Percentiles rank a stretch among this genome's conserved stretches.
Evolutionary conservation across 2,329 filamentous ascomycete species (phyloP).

Genomic region (Epichloe gansuensis): DNA sequence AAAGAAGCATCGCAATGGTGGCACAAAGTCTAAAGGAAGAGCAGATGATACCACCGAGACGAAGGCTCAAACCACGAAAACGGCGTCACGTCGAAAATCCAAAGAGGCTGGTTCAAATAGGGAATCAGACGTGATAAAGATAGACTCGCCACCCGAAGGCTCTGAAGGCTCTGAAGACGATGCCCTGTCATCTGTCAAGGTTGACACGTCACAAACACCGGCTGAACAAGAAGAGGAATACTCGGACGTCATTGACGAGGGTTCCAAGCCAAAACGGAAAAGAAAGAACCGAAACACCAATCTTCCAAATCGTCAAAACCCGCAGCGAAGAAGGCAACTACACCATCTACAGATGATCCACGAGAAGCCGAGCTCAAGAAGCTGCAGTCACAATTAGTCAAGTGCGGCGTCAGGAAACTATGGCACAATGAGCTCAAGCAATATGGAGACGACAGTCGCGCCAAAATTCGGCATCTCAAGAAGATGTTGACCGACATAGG

Average conservation of each 20-base stretch:
- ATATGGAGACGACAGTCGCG: constrained; percentile 56
- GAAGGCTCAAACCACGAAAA: constrained; percentile 7
- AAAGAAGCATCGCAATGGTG: constrained; percentile 9
- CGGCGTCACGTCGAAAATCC: constrained; percentile 8
- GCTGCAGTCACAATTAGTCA: constrained; percentile 72
- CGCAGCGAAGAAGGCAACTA: constrained; percentile 16
- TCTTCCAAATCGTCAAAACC: constrained; percentile 18
- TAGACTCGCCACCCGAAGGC: constrained; percentile 7
- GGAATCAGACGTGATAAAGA: constrained; percentile 6
- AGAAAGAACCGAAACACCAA: constrained; percentile 28
- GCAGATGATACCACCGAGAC: constrained; percentile 1
- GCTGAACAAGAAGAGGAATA: constrained; percentile 27
- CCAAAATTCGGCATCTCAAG: constrained; percentile 74
- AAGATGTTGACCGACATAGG: constrained; percentile 68
- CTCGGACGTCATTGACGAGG: constrained; percentile 58
- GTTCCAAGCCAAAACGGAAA: constrained; percentile 46
- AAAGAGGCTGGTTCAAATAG: constrained; percentile 6
- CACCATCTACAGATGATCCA: constrained; percentile 32
- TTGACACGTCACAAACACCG: constrained; percentile 11
- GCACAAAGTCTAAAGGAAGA: not conserved
- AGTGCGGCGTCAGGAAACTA: constrained; percentile 86
- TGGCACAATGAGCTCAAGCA: constrained; percentile 78
- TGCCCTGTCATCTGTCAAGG: constrained; percentile 9
- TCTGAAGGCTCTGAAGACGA: constrained; percentile 11
- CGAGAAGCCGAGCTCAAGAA: constrained; percentile 76